A percentile compares a stretch with the other conserved stretches of the same genome.
Conservation (phyloP, 352 stramenopile genomes). For the Pythium guiyangense region DNA sequence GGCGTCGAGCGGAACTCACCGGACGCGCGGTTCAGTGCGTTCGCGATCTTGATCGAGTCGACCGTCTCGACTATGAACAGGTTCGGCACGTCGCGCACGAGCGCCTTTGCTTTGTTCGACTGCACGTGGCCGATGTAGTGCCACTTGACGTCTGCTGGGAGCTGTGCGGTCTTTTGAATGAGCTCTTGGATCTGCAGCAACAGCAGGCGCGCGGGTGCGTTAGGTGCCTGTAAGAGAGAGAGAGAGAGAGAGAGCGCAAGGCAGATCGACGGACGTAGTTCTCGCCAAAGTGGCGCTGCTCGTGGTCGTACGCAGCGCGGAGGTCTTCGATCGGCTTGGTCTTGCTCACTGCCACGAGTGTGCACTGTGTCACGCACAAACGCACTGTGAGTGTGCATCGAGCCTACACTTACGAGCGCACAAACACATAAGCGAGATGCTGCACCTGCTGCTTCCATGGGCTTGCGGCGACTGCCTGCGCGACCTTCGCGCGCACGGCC, state of each 20-base stretch:
- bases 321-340: slow-evolving; percentile 91
- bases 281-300: slow-evolving; percentile 95
- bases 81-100: slow-evolving; percentile 90
- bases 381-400: neutral
- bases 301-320: slow-evolving; percentile 85
- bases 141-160: slow-evolving; percentile 93
- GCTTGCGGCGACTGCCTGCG: slow-evolving; percentile 49
- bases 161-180: slow-evolving; percentile 89
- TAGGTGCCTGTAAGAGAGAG: slow-evolving; percentile 1
- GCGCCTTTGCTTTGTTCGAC: slow-evolving; percentile 95
- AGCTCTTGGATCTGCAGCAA: slow-evolving; percentile 91
- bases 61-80: slow-evolving; percentile 97
- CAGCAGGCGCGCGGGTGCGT: neutral
- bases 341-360: slow-evolving; percentile 93
- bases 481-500: slow-evolving; percentile 51
- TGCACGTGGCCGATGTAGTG: slow-evolving; percentile 99
- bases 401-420: neutral
- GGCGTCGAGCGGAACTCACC: slow-evolving; percentile 54
- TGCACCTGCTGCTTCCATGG: slow-evolving; percentile 38
- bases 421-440: neutral
- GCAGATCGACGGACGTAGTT: slow-evolving; percentile 90
- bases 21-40: slow-evolving; percentile 91
- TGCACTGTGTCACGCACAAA: slow-evolving; percentile 30
- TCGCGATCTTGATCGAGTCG: slow-evolving; percentile 94
- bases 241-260: neutral